phyloP scores from a whole-genome alignment of 2,329 filamentous ascomycete genomes.

The Colletotrichum somersetense region DNA sequence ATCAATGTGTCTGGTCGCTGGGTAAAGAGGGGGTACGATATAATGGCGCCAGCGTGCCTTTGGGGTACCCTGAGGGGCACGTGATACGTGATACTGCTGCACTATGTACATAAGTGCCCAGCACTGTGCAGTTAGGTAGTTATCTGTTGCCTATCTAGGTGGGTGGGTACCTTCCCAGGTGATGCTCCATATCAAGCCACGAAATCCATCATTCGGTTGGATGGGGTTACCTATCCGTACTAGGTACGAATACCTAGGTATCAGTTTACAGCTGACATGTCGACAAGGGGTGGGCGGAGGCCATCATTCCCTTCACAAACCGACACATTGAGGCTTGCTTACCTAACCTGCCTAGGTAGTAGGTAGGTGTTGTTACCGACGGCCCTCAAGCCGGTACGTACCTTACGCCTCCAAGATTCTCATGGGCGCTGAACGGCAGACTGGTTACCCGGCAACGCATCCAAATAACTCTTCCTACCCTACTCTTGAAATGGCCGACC shows the following conservation, averaged over 20 bases:
- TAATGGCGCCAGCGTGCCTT: background rate
- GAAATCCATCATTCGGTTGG: background rate
- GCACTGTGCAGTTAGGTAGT: too few species aligned
- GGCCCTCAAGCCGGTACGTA: background rate
- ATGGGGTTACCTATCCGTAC: background rate
- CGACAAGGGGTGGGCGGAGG: background rate
- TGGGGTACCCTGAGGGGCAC: background rate
- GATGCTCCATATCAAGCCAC: background rate
- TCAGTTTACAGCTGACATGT: background rate
- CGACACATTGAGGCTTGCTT: background rate
- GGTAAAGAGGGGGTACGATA: background rate
- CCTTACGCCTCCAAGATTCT: background rate
- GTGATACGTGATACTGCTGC: conserved; percentile 4
- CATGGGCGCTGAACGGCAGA: background rate
- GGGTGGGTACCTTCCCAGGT: too few species aligned
- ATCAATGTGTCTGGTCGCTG: background rate
- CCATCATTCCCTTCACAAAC: background rate
- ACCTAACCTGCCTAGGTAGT: too few species aligned
- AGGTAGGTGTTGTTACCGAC: background rate
- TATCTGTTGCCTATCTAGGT: background rate
- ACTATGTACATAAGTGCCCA: background rate
- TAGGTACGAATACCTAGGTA: too few species aligned
- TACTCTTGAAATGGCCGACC: background rate
- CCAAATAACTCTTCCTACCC: conserved; percentile 15
- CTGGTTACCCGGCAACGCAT: conserved; percentile 31